Percentiles rank a stretch among this genome's conserved stretches.
These are phyloP conservation scores for Cylindrotheca closterium DNA, from an alignment of 108 stramenopile species.

Conservation along the genomic window DNA sequence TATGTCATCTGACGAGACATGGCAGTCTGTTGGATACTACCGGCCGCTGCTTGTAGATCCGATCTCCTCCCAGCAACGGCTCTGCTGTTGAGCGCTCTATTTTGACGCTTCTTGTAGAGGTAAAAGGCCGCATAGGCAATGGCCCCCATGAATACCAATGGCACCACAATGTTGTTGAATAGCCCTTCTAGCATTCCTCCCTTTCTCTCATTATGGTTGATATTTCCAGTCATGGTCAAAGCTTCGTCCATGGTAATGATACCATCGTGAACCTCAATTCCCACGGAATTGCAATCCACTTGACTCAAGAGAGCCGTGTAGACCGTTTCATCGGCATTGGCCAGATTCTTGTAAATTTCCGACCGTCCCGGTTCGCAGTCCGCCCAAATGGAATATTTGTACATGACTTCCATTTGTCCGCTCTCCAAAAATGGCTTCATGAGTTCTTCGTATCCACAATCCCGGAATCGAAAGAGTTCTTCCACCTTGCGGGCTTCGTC, in stretches of 20 bases:
- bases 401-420: not conserved
- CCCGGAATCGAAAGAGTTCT: not conserved
- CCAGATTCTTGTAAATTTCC: not conserved
- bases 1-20: not conserved
- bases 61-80: no score
- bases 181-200: not conserved
- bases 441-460: not conserved
- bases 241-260: not conserved
- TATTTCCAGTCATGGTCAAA: not conserved
- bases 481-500: not conserved
- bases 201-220: not conserved
- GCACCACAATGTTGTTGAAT: not conserved
- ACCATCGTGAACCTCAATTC: not conserved
- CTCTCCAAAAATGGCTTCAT: not conserved
- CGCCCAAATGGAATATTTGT: not conserved
- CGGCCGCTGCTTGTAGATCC: no score
- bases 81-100: no score
- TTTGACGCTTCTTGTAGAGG: not conserved
- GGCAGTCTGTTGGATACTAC: not conserved
- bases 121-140: not conserved
- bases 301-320: slow-evolving; percentile 28
- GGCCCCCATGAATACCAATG: not conserved
- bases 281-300: slow-evolving; percentile 5
- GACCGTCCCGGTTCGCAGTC: not conserved
- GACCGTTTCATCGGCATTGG: not conserved